These are phyloP conservation scores for Golubevia pallescens DNA, from an alignment of 1,284 basidiomycete species.

Conservation along the genomic window DNA sequence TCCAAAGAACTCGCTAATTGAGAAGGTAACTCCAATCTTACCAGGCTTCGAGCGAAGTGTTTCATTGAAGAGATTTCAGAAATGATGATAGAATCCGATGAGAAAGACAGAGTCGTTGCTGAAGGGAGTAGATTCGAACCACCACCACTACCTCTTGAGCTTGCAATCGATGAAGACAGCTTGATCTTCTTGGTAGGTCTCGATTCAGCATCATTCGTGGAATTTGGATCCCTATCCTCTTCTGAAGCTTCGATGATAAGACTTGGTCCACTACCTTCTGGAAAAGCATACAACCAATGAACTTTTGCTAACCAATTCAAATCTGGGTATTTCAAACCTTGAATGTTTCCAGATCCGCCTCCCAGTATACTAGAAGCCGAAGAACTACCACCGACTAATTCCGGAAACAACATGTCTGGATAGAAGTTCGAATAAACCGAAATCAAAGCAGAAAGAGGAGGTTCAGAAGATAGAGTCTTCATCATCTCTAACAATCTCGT, in stretches of 20 bases:
- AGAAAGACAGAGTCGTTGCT: constrained; percentile 27
- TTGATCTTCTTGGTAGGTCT: constrained; percentile 12
- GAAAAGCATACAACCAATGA: constrained; percentile 23
- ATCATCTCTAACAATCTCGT: constrained; percentile 32
- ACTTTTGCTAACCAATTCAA: constrained; percentile 10
- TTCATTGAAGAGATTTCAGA: constrained; percentile 33
- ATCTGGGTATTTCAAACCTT: constrained; percentile 31
- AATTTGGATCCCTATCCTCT: constrained; percentile 13
- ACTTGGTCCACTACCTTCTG: constrained; percentile 14
- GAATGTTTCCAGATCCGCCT: constrained; percentile 15
- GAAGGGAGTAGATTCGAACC: constrained; percentile 15
- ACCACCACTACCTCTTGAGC: background rate
- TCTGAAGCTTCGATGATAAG: constrained; percentile 22
- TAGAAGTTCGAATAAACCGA: constrained; percentile 40
- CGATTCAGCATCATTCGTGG: constrained; percentile 15
- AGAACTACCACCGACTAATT: constrained; percentile 20
- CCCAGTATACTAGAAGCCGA: constrained; percentile 16
- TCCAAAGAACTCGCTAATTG: constrained; percentile 23
- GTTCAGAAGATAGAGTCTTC: constrained; percentile 21
- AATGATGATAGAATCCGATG: constrained; percentile 21
- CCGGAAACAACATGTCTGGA: constrained; percentile 36
- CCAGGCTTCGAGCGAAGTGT: constrained; percentile 31
- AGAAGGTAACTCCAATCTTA: constrained; percentile 27
- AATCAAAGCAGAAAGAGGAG: constrained; percentile 25
- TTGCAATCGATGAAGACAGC: background rate